A percentile compares a stretch with the other conserved stretches of the same genome.
phyloP scores from a whole-genome alignment of 768 basidiomycete species.

The Boletus sensibilis region DNA sequence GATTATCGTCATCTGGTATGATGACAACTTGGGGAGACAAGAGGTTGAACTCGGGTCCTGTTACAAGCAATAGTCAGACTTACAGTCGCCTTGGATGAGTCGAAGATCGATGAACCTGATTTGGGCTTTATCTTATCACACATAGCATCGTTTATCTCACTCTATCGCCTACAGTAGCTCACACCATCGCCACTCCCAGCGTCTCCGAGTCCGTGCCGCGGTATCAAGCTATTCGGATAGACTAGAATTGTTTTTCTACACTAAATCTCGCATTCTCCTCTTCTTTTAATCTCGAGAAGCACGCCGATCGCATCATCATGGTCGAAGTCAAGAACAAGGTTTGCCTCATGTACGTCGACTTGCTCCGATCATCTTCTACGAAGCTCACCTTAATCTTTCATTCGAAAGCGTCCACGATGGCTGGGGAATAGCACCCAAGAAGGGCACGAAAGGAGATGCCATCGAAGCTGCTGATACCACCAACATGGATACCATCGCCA shows the following conservation, averaged over 20 bases:
- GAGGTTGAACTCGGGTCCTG: conserved; percentile 14
- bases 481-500: conserved; percentile 86
- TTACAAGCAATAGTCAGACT: neutral
- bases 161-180: neutral
- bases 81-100: conserved; percentile 12
- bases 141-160: neutral
- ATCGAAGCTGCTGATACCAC: conserved; percentile 82
- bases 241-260: neutral
- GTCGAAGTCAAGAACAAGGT: conserved; percentile 79
- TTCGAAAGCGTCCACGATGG: conserved; percentile 84
- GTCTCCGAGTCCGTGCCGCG: conserved; percentile 1
- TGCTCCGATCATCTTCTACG: neutral
- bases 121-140: conserved; percentile 4
- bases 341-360: conserved; percentile 72
- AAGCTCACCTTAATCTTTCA: neutral
- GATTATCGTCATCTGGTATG: neutral
- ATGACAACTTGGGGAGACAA: conserved; percentile 3
- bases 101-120: neutral
- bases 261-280: neutral
- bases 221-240: conserved; percentile 4
- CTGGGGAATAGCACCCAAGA: conserved; percentile 76
- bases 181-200: conserved; percentile 6
- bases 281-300: neutral
- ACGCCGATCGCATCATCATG: conserved; percentile 35
- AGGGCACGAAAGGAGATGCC: conserved; percentile 82